Conservation (phyloP, 805 yeast species). For the Diddensiella santjacobensis region DNA sequence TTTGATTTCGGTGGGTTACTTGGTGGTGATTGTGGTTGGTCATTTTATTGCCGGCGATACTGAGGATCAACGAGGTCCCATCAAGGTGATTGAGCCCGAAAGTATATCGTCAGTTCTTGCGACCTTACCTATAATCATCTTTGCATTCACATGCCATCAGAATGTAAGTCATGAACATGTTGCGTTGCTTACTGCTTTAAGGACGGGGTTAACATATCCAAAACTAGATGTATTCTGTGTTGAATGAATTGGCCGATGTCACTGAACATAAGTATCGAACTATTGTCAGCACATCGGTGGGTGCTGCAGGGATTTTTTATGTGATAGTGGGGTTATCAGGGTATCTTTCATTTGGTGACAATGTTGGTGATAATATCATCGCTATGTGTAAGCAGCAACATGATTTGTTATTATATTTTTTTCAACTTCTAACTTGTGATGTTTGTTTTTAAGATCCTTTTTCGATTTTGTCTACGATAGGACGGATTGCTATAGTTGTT, state of each 20-base stretch:
- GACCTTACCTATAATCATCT: constrained; percentile 85
- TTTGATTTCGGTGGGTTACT: constrained; percentile 71
- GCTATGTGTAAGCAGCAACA: constrained; percentile 42
- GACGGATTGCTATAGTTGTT: constrained; percentile 73
- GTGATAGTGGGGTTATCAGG: constrained; percentile 75
- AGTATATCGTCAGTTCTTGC: constrained; percentile 47
- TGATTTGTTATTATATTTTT: too few relatives aligned
- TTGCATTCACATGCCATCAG: constrained; percentile 95
- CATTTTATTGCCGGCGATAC: constrained; percentile 64
- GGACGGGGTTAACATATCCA: background rate
- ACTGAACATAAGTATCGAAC: constrained; percentile 44
- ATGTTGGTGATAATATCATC: constrained; percentile 74
- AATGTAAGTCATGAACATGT: constrained; percentile 40
- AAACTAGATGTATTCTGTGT: constrained; percentile 64
- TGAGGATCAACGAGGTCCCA: constrained; percentile 45
- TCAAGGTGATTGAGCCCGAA: constrained; percentile 47
- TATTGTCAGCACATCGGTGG: constrained; percentile 53
- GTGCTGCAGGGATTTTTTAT: constrained; percentile 59
- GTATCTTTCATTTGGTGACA: constrained; percentile 80
- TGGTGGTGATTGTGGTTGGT: constrained; percentile 66
- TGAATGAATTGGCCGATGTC: constrained; percentile 69
- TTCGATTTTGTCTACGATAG: constrained; percentile 64
- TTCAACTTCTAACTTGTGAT: background rate
- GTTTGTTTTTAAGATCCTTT: constrained; percentile 45
- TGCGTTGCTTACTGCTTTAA: background rate